Conservation (phyloP, 176 grass and related monocot genomes). For the Triticum monococcum region DNA sequence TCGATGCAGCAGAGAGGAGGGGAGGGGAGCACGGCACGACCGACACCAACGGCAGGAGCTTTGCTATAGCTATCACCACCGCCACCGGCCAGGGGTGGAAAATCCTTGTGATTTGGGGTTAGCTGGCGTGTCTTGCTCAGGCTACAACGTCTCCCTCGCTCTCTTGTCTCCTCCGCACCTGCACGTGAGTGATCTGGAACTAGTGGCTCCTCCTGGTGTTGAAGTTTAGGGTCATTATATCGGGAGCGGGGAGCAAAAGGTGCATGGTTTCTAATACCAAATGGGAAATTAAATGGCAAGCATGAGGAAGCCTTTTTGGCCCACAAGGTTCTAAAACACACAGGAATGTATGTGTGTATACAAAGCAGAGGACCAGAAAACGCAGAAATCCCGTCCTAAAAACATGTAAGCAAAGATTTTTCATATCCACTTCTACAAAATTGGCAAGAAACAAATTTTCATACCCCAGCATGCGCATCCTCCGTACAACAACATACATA, state of each 20-base stretch:
- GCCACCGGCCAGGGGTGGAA: not conserved
- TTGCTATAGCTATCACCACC: not conserved
- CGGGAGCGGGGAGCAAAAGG: not conserved
- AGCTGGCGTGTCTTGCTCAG: conserved; percentile 29
- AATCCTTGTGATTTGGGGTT: conserved; percentile 2
- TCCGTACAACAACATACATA: not conserved
- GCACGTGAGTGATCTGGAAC: not conserved
- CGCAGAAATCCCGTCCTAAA: too few species aligned
- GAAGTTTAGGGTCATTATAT: not conserved
- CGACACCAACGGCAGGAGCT: not conserved
- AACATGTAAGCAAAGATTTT: too few species aligned
- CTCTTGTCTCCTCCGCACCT: not conserved
- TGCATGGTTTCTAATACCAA: not conserved
- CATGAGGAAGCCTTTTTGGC: too few species aligned
- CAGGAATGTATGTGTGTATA: too few species aligned
- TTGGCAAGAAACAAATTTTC: too few species aligned
- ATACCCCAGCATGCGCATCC: not conserved
- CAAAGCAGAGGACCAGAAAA: too few species aligned
- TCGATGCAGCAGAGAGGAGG: not conserved
- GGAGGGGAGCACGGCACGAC: not conserved
- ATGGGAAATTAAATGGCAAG: too few species aligned
- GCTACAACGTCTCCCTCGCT: conserved; percentile 1
- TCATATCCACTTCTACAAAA: not conserved
- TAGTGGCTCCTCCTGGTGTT: not conserved
- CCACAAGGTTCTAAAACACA: too few species aligned